phyloP scores from a whole-genome alignment of 495 filamentous ascomycete genomes.

The Penicillium mononematosum region DNA sequence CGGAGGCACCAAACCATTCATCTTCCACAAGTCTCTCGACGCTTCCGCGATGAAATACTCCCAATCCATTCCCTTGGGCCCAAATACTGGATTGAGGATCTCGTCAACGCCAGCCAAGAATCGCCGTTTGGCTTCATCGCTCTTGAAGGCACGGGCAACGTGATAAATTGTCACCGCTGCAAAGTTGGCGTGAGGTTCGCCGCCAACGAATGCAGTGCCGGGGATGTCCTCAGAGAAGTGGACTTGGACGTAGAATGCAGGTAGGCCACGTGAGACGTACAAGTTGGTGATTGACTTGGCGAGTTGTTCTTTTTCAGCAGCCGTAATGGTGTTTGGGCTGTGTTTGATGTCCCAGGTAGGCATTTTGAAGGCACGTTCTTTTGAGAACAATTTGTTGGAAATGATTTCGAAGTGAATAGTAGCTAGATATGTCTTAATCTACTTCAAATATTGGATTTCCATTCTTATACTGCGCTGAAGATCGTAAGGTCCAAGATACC shows the following conservation, averaged over 20 bases:
- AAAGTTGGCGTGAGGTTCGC: constrained; percentile 6
- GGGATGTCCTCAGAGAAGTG: constrained; percentile 10
- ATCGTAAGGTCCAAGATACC: neutral
- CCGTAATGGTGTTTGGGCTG: neutral
- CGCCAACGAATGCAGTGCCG: neutral
- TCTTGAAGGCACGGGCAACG: constrained; percentile 11
- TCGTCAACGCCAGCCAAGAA: constrained; percentile 9
- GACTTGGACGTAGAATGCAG: constrained; percentile 27
- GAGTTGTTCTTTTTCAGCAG: constrained; percentile 18
- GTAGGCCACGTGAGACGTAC: constrained; percentile 23
- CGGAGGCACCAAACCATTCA: constrained; percentile 21
- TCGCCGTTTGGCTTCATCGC: constrained; percentile 9
- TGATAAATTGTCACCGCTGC: constrained; percentile 15
- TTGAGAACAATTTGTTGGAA: neutral
- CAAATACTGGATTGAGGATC: constrained; percentile 12
- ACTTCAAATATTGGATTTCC: neutral
- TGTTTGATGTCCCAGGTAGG: neutral
- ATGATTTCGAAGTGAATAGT: neutral
- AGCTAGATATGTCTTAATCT: neutral
- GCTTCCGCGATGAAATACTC: constrained; percentile 18
- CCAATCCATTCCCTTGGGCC: constrained; percentile 18
- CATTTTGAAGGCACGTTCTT: neutral
- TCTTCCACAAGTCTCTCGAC: constrained; percentile 21
- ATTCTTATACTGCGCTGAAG: neutral
- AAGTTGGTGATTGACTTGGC: constrained; percentile 18